These are phyloP conservation scores for Lactarius hengduanensis DNA, from an alignment of 768 basidiomycete genomes.

Conservation along the genomic window DNA sequence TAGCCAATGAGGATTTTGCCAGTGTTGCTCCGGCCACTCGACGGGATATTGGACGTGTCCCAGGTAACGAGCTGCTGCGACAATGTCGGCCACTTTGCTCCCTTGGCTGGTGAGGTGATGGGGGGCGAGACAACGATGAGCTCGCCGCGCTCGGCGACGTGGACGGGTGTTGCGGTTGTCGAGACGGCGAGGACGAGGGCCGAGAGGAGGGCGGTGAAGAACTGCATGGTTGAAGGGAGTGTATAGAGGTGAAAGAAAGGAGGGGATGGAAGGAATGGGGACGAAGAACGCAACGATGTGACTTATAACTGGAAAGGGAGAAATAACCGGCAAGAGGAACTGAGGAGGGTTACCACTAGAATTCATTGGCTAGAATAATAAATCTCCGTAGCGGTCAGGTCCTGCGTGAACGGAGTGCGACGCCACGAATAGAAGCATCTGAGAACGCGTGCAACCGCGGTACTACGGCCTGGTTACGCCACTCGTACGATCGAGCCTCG, in stretches of 20 bases:
- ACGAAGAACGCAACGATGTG: not conserved
- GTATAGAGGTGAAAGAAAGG: not conserved
- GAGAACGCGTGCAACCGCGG: constrained; percentile 4
- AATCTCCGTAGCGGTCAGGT: not conserved
- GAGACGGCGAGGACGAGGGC: constrained; percentile 16
- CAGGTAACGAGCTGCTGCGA: constrained; percentile 13
- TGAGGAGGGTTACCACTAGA: not conserved
- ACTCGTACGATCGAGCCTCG: not conserved
- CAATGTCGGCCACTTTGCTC: not conserved
- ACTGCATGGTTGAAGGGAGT: constrained; percentile 11
- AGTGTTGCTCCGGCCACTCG: not conserved
- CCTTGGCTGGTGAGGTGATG: not conserved
- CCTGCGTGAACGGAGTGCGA: not conserved
- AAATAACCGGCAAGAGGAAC: not conserved
- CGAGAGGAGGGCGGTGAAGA: constrained; percentile 17
- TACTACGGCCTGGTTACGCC: constrained; percentile 1
- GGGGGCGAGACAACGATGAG: not conserved
- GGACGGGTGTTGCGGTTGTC: constrained; percentile 8
- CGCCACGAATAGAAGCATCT: constrained; percentile 2
- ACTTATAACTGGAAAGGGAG: constrained; percentile 1
- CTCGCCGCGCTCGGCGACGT: not conserved
- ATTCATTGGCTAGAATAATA: not conserved
- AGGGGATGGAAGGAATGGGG: not conserved
- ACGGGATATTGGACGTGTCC: constrained; percentile 7
- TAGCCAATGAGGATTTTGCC: constrained; percentile 20